A percentile compares a stretch with the other conserved stretches of the same genome.
Conservation (phyloP, 2,329 filamentous ascomycete genomes). For the Pseudogymnoascus sp. region DNA sequence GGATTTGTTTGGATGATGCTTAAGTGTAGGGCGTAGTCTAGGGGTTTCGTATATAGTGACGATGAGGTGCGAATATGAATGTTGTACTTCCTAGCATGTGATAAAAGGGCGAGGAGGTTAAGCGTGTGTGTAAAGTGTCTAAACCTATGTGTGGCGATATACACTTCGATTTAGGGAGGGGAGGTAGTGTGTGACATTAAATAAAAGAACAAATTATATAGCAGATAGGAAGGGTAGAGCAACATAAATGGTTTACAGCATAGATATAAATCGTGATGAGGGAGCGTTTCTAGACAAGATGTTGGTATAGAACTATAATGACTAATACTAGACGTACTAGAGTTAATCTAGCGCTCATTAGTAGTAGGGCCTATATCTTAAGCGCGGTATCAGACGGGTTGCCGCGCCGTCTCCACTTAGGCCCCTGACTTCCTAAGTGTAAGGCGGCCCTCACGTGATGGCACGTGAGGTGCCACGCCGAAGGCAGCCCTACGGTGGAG, state of each 20-base stretch:
- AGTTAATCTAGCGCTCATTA: background rate
- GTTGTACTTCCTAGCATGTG: slow-evolving; percentile 17
- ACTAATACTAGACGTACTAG: background rate
- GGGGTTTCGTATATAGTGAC: slow-evolving; percentile 2
- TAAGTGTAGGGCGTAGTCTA: slow-evolving; percentile 14
- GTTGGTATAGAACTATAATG: background rate
- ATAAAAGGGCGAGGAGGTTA: slow-evolving; percentile 31
- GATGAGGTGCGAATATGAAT: slow-evolving; percentile 18
- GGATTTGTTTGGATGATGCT: slow-evolving; percentile 16
- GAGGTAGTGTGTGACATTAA: background rate
- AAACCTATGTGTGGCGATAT: slow-evolving; percentile 14
- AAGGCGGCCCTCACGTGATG: no score
- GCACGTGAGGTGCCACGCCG: no score
- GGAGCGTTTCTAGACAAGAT: background rate
- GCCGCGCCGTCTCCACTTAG: background rate
- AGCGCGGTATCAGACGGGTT: background rate
- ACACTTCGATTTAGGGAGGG: slow-evolving; percentile 19
- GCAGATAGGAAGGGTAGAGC: background rate
- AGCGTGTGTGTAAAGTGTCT: slow-evolving; percentile 33
- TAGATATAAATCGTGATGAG: background rate
- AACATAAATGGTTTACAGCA: background rate
- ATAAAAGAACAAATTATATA: slow-evolving; percentile 13
- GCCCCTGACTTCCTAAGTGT: background rate
- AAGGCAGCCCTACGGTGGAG: no score
- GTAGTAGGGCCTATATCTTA: background rate